phyloP scores from a whole-genome alignment of 768 basidiomycete genomes.

The Boletus fagicola region DNA sequence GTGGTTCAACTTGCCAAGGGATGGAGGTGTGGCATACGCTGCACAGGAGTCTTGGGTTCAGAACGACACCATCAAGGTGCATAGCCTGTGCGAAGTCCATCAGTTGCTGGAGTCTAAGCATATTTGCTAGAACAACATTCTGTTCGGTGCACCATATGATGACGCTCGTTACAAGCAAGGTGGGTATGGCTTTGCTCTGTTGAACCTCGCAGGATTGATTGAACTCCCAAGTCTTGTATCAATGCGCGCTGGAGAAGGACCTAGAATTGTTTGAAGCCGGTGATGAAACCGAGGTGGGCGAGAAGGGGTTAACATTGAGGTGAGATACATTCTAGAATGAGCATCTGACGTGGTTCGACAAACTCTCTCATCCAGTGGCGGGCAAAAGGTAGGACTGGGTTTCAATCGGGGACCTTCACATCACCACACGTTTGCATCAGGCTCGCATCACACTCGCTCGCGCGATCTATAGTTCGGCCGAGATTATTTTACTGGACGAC shows the following conservation, averaged over 20 bases:
- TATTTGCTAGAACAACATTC: not conserved
- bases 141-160: not conserved
- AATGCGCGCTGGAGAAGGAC: slow-evolving; percentile 1
- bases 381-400: not conserved
- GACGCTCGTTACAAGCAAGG: slow-evolving; percentile 1
- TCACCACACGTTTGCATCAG: not conserved
- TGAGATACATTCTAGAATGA: not conserved
- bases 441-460: slow-evolving; percentile 3
- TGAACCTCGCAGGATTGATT: not conserved
- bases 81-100: not conserved
- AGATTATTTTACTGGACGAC: slow-evolving; percentile 2
- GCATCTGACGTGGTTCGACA: not conserved
- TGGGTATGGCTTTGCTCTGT: not conserved
- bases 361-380: not conserved
- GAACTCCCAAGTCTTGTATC: not conserved
- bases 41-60: slow-evolving; percentile 4
- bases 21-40: slow-evolving; percentile 2
- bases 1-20: slow-evolving; percentile 3
- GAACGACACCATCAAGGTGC: slow-evolving; percentile 6
- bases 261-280: not conserved
- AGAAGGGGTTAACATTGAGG: slow-evolving; percentile 3
- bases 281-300: slow-evolving; percentile 2
- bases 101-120: too few species aligned
- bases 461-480: not conserved
- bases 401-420: too few species aligned